Evolutionary conservation across 1,139 yeast species (phyloP), one percentile per base, ranked within the genome.

Genomic region (Groenewaldozyma auringiensis): DNA sequence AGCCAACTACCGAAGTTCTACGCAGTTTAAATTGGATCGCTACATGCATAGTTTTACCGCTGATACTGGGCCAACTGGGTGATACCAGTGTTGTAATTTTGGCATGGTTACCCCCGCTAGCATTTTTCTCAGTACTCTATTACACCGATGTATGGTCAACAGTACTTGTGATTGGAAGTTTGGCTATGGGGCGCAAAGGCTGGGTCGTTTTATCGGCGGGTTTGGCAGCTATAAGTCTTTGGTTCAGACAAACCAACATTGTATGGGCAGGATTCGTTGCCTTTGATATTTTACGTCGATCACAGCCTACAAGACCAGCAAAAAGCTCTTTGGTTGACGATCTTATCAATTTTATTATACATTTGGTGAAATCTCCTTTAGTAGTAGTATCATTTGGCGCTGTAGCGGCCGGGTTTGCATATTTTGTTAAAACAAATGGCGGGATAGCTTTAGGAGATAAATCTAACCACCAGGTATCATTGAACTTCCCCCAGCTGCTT

Each of bases 71-170:
- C 32, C 14, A 27, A 44, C 41, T 34, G 21, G 37, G 47, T 36
- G 21, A 33, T 40, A 1, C 48, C 66, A 41, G 59, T 64, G 41
- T 69, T 70, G 36, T 47, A 1, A 45, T 51, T 2, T 32, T 85
- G 6, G 65, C 74, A 36, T 61, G 78, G 13, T 78, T 81, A 55
- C 97, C 99, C 1, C 68, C 89, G 46, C 58, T 89, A 46, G 72
- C 80, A 37, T 74, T 88, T 8, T 92, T 81, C 62, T 80, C 83
- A 55, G 78, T 80, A 42, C 66, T 92, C 41, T 94, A 80, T 64
- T 94, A 92, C 65, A 92, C 99, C 0, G 98, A 92, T 62, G 81
- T 88, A 1, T 88, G 96, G 96, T 78, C 96, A 0, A 77, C 94
- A 0, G 72, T 84, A 0, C 66, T 86, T 38, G 74, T 89, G 6